Conservation (phyloP, 306 rosid genomes). For the Quercus wislizeni region DNA sequence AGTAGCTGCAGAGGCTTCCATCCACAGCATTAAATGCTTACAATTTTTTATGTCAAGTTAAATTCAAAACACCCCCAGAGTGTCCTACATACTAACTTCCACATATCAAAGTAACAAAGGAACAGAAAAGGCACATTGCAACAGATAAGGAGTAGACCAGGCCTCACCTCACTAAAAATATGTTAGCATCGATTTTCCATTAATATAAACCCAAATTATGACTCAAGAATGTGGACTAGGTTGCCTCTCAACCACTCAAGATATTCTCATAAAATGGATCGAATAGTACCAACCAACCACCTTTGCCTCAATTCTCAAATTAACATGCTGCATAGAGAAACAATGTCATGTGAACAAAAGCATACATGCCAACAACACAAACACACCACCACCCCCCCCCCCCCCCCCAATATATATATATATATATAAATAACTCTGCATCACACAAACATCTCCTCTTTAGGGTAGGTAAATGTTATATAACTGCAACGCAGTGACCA, state of each 20-base stretch:
- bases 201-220: too few relatives aligned
- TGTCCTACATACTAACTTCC: not conserved
- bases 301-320: not conserved
- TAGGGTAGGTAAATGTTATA: not conserved
- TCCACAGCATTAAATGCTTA: constrained; percentile 7
- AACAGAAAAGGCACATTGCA: not conserved
- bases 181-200: too few relatives aligned
- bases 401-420: not conserved
- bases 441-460: not conserved
- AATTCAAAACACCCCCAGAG: constrained; percentile 14
- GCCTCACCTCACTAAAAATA: not conserved
- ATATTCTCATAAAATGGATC: not conserved
- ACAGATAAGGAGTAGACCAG: not conserved
- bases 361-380: not conserved
- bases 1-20: constrained; percentile 9
- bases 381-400: not conserved
- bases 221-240: too few relatives aligned
- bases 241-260: too few relatives aligned
- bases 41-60: not conserved
- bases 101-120: not conserved
- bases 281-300: not conserved
- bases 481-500: not conserved
- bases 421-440: not conserved
- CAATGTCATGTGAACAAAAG: not conserved
- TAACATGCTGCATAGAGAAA: not conserved